Base-by-base conservation (phyloP, 345 rosid genomes). In the Trapa incisa region DNA sequence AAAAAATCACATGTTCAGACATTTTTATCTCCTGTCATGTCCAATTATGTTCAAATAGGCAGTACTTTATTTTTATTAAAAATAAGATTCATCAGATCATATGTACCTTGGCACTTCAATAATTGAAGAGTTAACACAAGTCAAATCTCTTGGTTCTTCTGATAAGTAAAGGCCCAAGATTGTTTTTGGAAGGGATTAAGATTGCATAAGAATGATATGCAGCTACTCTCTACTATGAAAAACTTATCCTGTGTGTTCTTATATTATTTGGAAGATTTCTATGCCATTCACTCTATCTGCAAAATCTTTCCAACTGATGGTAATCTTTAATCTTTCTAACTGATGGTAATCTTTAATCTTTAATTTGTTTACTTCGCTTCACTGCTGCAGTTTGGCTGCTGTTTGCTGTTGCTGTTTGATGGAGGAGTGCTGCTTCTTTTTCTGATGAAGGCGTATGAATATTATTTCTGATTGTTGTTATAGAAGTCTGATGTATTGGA, bases 341-440 rank as follows among this genome's bases (percentile, higher is more conserved):
- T 22, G 17, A 13, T 15, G 39, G n/a, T 45, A 22, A 22, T 33
- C 6, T 33, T 38, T 54, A 16, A 1, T 22, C 42, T 39, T 35
- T 36, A 41, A 64, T 43, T 3, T 38, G 43, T 37, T 64, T 64
- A 15, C n/a, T 62, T 62, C 48, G 16, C 0, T 60, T 69, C 66
- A 4, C 33, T 70, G 67, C 16, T 76, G 72, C 68, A 73, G 77
- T 52, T 69, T 75, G 50, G 70, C 87, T 32, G 73, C 77, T 1
- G 75, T 75, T 68, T 69, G 79, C 73, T 74, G 80, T 78, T 81
- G 84, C 67, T 85, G 79, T 62, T 33, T 83, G 76, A 33, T 74
- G 81, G 82, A 80, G 72, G 80, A 76, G 63, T 73, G 84, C 80
- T 80, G 81, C 82, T 73, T 68, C 76, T 72, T 69, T 66, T 45